These are phyloP conservation scores for Gossypium turneri DNA, from an alignment of 345 rosid genomes.

Conservation along the genomic window DNA sequence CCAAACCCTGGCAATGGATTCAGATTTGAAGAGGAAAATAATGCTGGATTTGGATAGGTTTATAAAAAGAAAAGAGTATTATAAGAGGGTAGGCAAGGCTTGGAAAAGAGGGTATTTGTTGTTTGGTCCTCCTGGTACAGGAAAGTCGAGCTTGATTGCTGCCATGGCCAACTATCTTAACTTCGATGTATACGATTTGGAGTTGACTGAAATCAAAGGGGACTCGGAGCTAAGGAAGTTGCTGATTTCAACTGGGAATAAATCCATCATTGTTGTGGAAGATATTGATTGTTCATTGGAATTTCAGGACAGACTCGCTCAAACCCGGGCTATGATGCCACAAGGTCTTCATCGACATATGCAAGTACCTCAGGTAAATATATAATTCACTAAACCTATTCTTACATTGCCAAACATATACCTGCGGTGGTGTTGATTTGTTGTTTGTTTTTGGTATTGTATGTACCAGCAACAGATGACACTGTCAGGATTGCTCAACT, in stretches of 20 bases:
- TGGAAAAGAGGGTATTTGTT: constrained; percentile 32
- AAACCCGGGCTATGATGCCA: background rate
- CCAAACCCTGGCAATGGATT: constrained; percentile 28
- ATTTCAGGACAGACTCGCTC: constrained; percentile 12
- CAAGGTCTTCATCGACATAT: background rate
- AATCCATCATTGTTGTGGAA: constrained; percentile 32
- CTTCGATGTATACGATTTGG: constrained; percentile 29
- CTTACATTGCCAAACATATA: too few relatives aligned
- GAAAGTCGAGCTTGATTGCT: constrained; percentile 34
- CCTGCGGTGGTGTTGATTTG: too few relatives aligned
- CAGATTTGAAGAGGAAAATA: constrained; percentile 22
- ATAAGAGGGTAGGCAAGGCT: constrained; percentile 29
- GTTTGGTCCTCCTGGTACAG: constrained; percentile 31
- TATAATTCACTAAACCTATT: background rate
- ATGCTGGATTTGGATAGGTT: constrained; percentile 35
- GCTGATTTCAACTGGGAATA: constrained; percentile 27
- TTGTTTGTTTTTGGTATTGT: too few relatives aligned
- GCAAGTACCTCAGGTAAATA: constrained; percentile 14
- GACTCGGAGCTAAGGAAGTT: constrained; percentile 21
- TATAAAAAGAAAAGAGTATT: constrained; percentile 24
- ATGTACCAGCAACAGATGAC: constrained; percentile 12
- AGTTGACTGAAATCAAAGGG: constrained; percentile 21
- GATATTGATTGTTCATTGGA: constrained; percentile 35
- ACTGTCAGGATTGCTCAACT: constrained; percentile 29
- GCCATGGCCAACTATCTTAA: constrained; percentile 29